phyloP scores from a whole-genome alignment of 768 basidiomycete species.

The Rhodosporidiobolus odoratus region DNA sequence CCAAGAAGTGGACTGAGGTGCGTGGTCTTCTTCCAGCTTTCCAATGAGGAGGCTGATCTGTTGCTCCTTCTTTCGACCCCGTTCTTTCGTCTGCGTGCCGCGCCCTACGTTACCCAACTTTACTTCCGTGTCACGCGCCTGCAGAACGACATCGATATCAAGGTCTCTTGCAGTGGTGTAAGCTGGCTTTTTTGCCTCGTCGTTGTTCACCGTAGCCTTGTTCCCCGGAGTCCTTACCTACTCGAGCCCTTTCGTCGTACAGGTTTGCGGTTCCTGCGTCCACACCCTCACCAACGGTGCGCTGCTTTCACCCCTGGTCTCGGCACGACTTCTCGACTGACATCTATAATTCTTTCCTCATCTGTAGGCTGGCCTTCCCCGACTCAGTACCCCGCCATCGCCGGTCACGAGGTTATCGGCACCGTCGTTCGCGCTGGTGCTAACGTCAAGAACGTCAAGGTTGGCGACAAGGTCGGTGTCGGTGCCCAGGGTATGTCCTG shows the following conservation, averaged over 20 bases:
- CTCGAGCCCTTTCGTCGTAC: neutral
- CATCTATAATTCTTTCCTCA: neutral
- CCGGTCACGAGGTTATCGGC: slow-evolving; percentile 29
- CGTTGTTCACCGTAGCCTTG: neutral
- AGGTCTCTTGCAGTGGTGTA: slow-evolving; percentile 14
- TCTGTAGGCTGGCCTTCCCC: slow-evolving; percentile 20
- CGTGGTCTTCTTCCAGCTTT: neutral
- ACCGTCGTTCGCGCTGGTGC: slow-evolving; percentile 37
- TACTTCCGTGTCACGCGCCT: too few relatives aligned
- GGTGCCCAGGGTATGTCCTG: slow-evolving; percentile 47
- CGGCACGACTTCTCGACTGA: neutral
- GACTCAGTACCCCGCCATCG: slow-evolving; percentile 29
- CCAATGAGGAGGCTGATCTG: neutral
- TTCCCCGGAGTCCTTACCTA: neutral
- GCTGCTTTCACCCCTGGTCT: neutral
- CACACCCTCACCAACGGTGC: slow-evolving; percentile 30
- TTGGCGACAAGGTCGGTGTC: slow-evolving; percentile 50
- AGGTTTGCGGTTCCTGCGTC: slow-evolving; percentile 17
- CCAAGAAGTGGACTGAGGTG: slow-evolving; percentile 28
- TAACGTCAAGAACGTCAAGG: slow-evolving; percentile 21
- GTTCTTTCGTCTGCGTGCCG: neutral
- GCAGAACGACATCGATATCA: slow-evolving; percentile 35
- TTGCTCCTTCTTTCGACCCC: neutral
- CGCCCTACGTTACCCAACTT: neutral
- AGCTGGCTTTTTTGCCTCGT: neutral